Evolutionary conservation across 1,139 yeast species (phyloP).

Genomic region (Zhuliangozyma parablackwelliae): DNA sequence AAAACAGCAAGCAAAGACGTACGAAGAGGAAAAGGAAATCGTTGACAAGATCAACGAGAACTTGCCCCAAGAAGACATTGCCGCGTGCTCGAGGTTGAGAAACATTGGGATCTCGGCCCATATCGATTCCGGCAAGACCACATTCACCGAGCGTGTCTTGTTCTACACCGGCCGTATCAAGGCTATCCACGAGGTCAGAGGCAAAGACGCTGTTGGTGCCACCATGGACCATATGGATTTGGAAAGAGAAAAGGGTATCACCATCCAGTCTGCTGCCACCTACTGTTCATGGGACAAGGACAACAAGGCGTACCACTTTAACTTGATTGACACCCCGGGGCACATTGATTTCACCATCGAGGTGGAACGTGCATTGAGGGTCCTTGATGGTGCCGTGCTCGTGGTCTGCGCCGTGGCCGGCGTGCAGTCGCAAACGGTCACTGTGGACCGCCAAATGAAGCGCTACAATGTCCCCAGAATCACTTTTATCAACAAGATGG

Average conservation of each 20-base stretch:
- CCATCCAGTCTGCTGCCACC: slow-evolving; percentile 98
- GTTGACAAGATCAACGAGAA: slow-evolving; percentile 54
- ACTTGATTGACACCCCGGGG: slow-evolving; percentile 95
- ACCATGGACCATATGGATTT: slow-evolving; percentile 94
- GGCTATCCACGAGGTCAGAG: slow-evolving; percentile 97
- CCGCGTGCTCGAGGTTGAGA: slow-evolving; percentile 59
- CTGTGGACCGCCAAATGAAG: slow-evolving; percentile 98
- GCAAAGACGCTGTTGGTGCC: slow-evolving; percentile 97
- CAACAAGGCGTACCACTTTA: slow-evolving; percentile 70
- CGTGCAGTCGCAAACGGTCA: slow-evolving; percentile 96
- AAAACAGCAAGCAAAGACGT: slow-evolving; percentile 26
- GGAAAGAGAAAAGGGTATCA: slow-evolving; percentile 92
- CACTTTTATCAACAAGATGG: slow-evolving; percentile 97
- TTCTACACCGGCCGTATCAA: slow-evolving; percentile 96
- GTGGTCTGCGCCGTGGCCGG: slow-evolving; percentile 98
- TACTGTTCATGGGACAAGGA: slow-evolving; percentile 94
- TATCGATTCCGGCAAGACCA: slow-evolving; percentile 76
- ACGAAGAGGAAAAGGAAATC: slow-evolving; percentile 68
- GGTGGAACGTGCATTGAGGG: slow-evolving; percentile 96
- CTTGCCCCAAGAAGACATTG: slow-evolving; percentile 55
- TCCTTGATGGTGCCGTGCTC: slow-evolving; percentile 94
- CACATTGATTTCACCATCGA: slow-evolving; percentile 98
- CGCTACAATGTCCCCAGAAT: slow-evolving; percentile 95
- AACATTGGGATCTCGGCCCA: slow-evolving; percentile 98
- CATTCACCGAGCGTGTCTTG: slow-evolving; percentile 93